phyloP scores from a whole-genome alignment of 345 rosid species.

The Hypericum perforatum region DNA sequence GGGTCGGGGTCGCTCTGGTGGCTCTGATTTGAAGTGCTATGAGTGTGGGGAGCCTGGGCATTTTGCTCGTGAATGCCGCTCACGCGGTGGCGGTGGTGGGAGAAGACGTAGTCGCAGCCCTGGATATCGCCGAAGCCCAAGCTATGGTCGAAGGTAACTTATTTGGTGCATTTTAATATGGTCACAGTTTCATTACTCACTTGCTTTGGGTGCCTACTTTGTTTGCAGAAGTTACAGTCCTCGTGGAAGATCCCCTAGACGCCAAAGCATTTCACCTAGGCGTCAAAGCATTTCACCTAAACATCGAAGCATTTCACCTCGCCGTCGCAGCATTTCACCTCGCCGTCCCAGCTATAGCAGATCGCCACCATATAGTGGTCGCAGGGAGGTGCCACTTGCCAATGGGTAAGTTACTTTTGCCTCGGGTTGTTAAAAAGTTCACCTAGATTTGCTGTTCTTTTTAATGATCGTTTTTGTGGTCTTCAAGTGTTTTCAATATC shows the following conservation, averaged over 20 bases:
- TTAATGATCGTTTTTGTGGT: too few relatives aligned
- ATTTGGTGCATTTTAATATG: background rate
- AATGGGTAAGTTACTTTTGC: constrained; percentile 51
- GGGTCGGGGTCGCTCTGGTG: constrained; percentile 70
- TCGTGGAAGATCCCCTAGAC: constrained; percentile 57
- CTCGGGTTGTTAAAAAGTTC: background rate
- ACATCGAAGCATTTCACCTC: too few relatives aligned
- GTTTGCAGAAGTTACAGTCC: constrained; percentile 76
- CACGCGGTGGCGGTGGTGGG: constrained; percentile 68
- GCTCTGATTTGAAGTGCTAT: constrained; percentile 80
- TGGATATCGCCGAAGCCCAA: constrained; percentile 74
- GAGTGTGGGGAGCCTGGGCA: constrained; percentile 93
- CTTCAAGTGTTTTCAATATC: too few relatives aligned
- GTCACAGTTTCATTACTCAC: background rate
- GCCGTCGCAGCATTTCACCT: constrained; percentile 62
- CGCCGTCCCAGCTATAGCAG: constrained; percentile 81
- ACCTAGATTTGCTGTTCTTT: too few relatives aligned
- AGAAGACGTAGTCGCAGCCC: constrained; percentile 80
- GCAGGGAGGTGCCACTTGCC: constrained; percentile 77
- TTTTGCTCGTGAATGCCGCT: constrained; percentile 82
- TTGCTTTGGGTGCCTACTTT: constrained; percentile 3
- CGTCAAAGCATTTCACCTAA: too few relatives aligned
- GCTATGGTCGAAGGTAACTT: constrained; percentile 64
- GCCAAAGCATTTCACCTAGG: constrained; percentile 15
- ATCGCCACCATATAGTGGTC: constrained; percentile 75